Percentiles rank a stretch among this genome's conserved stretches.
Evolutionary conservation across 257 asterid genomes (phyloP).

Genomic region (Paulownia fortunei): DNA sequence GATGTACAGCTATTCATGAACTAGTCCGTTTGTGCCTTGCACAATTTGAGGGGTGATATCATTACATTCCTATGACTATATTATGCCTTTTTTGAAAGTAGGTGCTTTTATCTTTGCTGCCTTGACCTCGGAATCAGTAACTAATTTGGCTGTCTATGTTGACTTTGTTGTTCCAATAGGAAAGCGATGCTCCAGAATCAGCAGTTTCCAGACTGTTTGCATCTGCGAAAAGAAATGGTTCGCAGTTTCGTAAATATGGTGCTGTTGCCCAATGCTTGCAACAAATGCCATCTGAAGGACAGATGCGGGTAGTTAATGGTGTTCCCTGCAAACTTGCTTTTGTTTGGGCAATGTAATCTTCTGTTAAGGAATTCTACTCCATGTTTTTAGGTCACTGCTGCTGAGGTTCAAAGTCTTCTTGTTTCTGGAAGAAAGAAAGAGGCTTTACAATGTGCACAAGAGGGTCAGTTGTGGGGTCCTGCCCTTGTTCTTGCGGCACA

Average conservation of each 20-base stretch:
- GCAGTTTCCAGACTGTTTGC: conserved; percentile 91
- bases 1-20: conserved; percentile 2
- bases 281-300: conserved; percentile 85
- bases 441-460: conserved; percentile 91
- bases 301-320: conserved; percentile 67
- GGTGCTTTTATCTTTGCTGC: neutral
- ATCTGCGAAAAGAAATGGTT: conserved; percentile 60
- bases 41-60: conserved; percentile 33
- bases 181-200: conserved; percentile 84
- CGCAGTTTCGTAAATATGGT: conserved; percentile 64
- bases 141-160: conserved; percentile 8
- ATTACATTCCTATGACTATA: neutral
- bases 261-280: conserved; percentile 73
- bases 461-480: conserved; percentile 98
- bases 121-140: conserved; percentile 6
- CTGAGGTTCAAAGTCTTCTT: conserved; percentile 84
- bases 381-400: conserved; percentile 76
- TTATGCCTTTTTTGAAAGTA: neutral
- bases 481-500: conserved; percentile 98
- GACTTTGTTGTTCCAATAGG: conserved; percentile 48
- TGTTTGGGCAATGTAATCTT: conserved; percentile 20
- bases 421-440: conserved; percentile 96
- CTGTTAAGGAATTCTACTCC: conserved; percentile 18
- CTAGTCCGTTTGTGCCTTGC: neutral
- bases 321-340: neutral